Conservation (phyloP, 2,329 filamentous ascomycete species). For the Calonectria pseudoreteaudii region DNA sequence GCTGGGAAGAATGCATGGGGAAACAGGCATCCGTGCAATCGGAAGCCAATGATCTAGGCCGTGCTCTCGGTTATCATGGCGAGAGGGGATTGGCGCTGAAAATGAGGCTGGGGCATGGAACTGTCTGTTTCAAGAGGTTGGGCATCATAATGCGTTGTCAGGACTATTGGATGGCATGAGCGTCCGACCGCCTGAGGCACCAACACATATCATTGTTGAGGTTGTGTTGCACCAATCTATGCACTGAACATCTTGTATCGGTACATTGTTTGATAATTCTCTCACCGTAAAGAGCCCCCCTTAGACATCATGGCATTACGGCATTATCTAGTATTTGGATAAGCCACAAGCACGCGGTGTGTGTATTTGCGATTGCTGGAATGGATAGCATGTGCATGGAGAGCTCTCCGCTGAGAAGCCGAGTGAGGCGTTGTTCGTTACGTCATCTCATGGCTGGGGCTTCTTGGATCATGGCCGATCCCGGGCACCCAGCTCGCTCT, state of each 20-base stretch:
- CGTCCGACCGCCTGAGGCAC: neutral
- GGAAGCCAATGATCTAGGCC: neutral
- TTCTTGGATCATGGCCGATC: constrained; percentile 6
- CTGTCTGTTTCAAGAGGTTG: neutral
- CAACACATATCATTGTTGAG: neutral
- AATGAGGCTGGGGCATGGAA: neutral
- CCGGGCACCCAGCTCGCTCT: constrained; percentile 9
- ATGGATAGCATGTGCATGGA: neutral
- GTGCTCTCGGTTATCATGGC: neutral
- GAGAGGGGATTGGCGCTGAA: neutral
- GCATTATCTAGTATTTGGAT: neutral
- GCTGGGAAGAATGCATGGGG: neutral
- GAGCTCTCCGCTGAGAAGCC: constrained; percentile 1
- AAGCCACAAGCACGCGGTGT: neutral
- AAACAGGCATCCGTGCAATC: neutral
- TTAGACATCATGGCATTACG: too few relatives aligned
- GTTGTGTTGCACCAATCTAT: neutral
- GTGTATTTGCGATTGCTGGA: neutral
- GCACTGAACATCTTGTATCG: neutral
- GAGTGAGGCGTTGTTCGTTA: constrained; percentile 11
- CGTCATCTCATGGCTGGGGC: constrained; percentile 16
- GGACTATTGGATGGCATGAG: neutral
- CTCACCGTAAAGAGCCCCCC: neutral
- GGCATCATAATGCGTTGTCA: neutral
- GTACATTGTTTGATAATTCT: neutral